Percentiles rank a stretch among this genome's conserved stretches.
phyloP scores from a whole-genome alignment of 495 filamentous ascomycete genomes.

The Staphylotrichum tortipilum region DNA sequence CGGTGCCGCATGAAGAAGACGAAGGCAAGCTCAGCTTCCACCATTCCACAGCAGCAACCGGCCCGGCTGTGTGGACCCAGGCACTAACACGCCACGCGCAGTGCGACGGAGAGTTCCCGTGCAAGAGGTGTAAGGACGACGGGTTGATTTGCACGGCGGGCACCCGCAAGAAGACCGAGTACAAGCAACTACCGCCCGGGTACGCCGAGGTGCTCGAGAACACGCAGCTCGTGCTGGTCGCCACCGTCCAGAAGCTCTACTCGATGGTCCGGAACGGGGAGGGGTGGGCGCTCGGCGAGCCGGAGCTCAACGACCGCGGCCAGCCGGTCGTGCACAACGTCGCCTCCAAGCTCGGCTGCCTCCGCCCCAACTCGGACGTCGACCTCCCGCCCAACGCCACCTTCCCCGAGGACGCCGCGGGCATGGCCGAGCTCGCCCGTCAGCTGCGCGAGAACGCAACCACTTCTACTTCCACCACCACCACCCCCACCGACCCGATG shows the following conservation, averaged over 20 bases:
- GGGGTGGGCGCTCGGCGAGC: conserved; percentile 47
- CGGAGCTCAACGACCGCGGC: conserved; percentile 47
- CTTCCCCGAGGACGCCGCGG: conserved; percentile 47
- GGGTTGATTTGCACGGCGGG: conserved; percentile 50
- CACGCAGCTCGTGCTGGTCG: conserved; percentile 47
- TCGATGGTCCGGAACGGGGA: conserved; percentile 48
- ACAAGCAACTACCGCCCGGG: conserved; percentile 49
- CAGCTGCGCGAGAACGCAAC: conserved; percentile 38
- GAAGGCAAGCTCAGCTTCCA: conserved; percentile 39
- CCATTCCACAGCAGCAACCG: neutral
- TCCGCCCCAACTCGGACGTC: conserved; percentile 45
- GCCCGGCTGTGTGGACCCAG: too few species aligned
- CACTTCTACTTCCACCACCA: conserved; percentile 14
- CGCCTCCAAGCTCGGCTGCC: conserved; percentile 48
- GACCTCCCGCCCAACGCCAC: conserved; percentile 45
- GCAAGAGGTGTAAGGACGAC: conserved; percentile 58
- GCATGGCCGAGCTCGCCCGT: conserved; percentile 41
- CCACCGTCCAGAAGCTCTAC: conserved; percentile 51
- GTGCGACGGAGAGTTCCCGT: conserved; percentile 61
- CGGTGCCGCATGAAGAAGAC: conserved; percentile 65
- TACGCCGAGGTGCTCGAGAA: conserved; percentile 53
- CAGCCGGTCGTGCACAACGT: conserved; percentile 51
- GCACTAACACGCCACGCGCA: conserved; percentile 23
- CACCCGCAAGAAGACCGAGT: conserved; percentile 50
- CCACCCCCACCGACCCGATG: too few species aligned